Conservation (phyloP, 108 stramenopile genomes). For the Cyclotella baltica region DNA sequence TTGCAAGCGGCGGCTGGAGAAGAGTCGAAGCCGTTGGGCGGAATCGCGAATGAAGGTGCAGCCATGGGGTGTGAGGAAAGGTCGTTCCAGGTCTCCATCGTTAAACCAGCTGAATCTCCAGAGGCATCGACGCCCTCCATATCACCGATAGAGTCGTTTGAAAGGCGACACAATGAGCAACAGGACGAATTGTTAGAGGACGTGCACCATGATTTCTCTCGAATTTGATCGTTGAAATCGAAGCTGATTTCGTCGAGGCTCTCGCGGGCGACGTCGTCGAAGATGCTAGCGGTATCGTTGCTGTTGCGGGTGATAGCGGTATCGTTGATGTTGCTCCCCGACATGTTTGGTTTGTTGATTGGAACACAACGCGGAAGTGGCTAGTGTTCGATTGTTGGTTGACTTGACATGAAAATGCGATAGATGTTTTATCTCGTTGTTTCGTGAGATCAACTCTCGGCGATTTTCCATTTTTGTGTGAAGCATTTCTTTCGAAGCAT, state of each 20-base stretch:
- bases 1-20: conserved; percentile 2
- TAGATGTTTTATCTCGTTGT: too few relatives aligned
- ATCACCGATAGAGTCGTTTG: background rate
- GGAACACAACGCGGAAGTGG: too few relatives aligned
- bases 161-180: conserved; percentile 27
- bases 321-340: conserved; percentile 3
- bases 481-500: too few relatives aligned
- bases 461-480: too few relatives aligned
- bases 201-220: conserved; percentile 13
- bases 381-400: too few relatives aligned
- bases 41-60: background rate
- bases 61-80: too few relatives aligned
- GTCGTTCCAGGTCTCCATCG: background rate
- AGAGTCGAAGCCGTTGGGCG: background rate
- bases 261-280: background rate
- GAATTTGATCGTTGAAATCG: background rate
- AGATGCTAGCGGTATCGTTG: background rate
- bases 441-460: too few relatives aligned
- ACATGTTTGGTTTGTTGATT: background rate
- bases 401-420: too few relatives aligned
- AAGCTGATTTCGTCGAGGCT: conserved; percentile 8
- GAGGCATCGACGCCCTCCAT: background rate
- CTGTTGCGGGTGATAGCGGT: background rate
- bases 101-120: background rate
- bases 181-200: conserved; percentile 19